Evolutionary conservation across 139 green algal genomes (phyloP), one percentile per base, ranked within the genome.

Genomic region (Micromonas commoda): DNA sequence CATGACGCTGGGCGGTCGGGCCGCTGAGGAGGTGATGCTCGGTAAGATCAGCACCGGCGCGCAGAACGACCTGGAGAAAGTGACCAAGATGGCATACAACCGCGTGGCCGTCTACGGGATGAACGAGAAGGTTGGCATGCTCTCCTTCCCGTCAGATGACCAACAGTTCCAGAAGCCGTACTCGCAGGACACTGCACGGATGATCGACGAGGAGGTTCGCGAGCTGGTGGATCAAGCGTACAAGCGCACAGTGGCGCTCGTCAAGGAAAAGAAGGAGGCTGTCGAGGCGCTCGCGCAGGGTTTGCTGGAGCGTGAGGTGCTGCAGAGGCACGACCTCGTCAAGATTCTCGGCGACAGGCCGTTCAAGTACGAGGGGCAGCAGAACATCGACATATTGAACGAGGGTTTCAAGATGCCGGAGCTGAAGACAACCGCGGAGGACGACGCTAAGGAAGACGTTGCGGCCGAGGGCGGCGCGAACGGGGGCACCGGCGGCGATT

Each of bases 31-130:
- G 81, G 86, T 99, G 54, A 90, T 99, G 85, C 85, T 99, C 37
- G 96, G 96, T 31, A 93, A 91, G 77, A 97, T 99, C 74, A 96
- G 88, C 69, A 98, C 95, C 19, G 88, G 88, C 6, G 96, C 96
- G 0, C 93, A 98, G 82, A 99, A 99, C 77, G 96, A 99, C 86
- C 86, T 99, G 82, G 94, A 99, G 86, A 90, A 91, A 39, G 86
- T 99, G 3, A 99, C 96, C 4, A 91, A 96, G 81, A 96, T 97
- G 91, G 93, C 95, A 0, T 98, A 99, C 83, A 84, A 86, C 4
- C 89, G 93, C 77, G 89, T 91, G 2, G 90, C 90, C 0, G 82
- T 98, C 31, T 98, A 98, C 74, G 96, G 96, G 80, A 97, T 99
- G 91, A 97, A 93, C 75, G 86, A 94, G 37, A 89, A 87, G 57